These are phyloP conservation scores for Saturnispora zaruensis DNA, from an alignment of 805 yeast species.

Conservation along the genomic window DNA sequence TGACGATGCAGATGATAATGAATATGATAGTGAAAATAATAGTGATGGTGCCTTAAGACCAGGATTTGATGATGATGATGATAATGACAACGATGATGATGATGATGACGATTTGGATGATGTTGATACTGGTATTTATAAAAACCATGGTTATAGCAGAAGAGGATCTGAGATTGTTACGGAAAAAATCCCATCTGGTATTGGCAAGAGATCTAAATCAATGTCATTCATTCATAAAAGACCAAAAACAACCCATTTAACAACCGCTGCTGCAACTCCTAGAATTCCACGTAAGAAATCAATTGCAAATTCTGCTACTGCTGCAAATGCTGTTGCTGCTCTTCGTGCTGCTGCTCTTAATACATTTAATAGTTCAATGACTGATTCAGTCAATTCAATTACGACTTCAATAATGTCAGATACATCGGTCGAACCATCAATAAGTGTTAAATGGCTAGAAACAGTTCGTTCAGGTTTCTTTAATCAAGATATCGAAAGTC, in stretches of 20 bases:
- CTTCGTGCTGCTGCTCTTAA: constrained; percentile 58
- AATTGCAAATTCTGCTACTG: constrained; percentile 47
- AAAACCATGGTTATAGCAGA: constrained; percentile 22
- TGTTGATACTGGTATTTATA: constrained; percentile 25
- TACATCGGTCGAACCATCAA: constrained; percentile 29
- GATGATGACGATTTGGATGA: constrained; percentile 30
- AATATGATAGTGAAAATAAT: constrained; percentile 6
- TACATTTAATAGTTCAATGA: constrained; percentile 34
- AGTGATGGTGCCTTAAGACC: constrained; percentile 15
- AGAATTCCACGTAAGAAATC: constrained; percentile 55
- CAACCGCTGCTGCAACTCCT: constrained; percentile 82
- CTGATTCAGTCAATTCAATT: constrained; percentile 30
- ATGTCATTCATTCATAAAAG: constrained; percentile 52
- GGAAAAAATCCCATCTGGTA: constrained; percentile 33
- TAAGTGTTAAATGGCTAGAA: constrained; percentile 58
- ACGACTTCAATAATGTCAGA: constrained; percentile 29
- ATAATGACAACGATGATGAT: constrained; percentile 31
- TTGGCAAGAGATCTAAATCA: constrained; percentile 53
- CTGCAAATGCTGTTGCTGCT: constrained; percentile 71
- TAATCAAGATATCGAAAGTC: constrained; percentile 68
- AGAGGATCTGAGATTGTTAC: constrained; percentile 29
- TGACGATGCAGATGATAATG: constrained; percentile 9
- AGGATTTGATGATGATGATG: constrained; percentile 27
- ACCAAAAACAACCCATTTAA: constrained; percentile 32
- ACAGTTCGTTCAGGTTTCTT: constrained; percentile 71